Base-by-base conservation (phyloP, 805 yeast genomes). In the Candida broadrunensis region DNA sequence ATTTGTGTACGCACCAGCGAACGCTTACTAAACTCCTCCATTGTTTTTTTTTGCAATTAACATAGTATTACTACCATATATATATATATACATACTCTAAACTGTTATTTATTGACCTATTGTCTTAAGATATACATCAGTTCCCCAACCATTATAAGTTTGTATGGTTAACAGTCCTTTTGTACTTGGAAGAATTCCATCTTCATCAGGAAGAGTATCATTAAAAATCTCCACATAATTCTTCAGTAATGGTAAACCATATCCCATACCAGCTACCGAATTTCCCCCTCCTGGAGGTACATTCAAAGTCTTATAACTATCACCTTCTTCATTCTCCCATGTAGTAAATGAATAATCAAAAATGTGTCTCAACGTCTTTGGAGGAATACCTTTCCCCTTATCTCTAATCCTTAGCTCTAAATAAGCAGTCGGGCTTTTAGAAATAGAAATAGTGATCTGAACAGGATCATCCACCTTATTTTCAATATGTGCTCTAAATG, bases 251-350 rank as follows among this genome's bases (percentile, higher is more conserved):
- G 98, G 98, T 41, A 91, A 63, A 0, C 99, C 99, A 57, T 88
- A 91, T 0, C 98, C 98, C 86, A 93, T 85, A 0, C 99, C 99
- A 0, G 97, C 96, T 26, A 91, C 80, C 7, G 75, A 68, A 51
- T 76, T 76, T 1, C 86, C 84, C 1, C 83, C 83, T 2, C 89
- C 90, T 0, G 89, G 90, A 25, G 85, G 81, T 21, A 77, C 77
- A 51, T 85, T 84, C 41, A 81, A 61, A 0, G 86, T 80, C 51
- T 76, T 75, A 51, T 75, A 76, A 30, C 78, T 70, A 12, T 77
- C 85, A 4, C 80, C 81, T 43, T 79, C 84, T 16, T 72, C 70
- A 0, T 70, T 55, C 36, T 80, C 81, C 44, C 81, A 89, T 0
- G 96, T 88, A 1, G 95, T 76, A 62, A 85, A 91, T 4, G 96